Evolutionary conservation across 495 filamentous ascomycete genomes (phyloP), one percentile per base, ranked within the genome.

Genomic region (Talaromyces adpressus): DNA sequence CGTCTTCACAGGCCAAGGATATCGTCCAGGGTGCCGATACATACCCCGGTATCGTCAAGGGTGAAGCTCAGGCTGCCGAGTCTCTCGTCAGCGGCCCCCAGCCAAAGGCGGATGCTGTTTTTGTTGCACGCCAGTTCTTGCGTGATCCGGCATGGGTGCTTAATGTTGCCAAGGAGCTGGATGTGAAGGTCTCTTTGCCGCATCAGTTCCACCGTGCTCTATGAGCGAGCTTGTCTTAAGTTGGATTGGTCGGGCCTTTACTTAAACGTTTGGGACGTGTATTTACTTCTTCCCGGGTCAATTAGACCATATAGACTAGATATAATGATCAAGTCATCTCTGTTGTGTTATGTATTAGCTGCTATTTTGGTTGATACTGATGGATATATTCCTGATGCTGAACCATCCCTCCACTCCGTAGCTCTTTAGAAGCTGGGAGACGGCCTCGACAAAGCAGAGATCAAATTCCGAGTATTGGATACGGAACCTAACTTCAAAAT

Each of bases 71-170:
- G 52, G 63, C 77, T 1, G 81, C 80, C 0, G 69, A 72, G 45
- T 72, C 62, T 36, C 69, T 73, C 22, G 59, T 77, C 25, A 60
- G 72, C 1, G 72, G 75, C 0, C 22, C 68, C 6, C 66, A 73
- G 58, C 76, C 85, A 0, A 77, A 81, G 69, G 87, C 84, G 3
- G 88, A 91, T 72, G 69, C 83, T 12, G 84, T 89, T n/a, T 69
- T 91, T 6, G 72, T 87, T 4, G 89, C 79, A 1, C 75, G 87
- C 25, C 86, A 90, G 71, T 87, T 86, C 63, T 66, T 90, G 68
- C 77, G 86, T 23, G 87, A 90, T 68, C 84, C 87, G 2, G 85
- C 89, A 66, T 89, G 87, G 79, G 83, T 87, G 52, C 64, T 88
- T 22, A 81, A 76, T 41, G 78, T 81, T 22, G 88, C 88, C 9